phyloP scores from a whole-genome alignment of 2,329 filamentous ascomycete genomes.

The Colletotrichum filicis region DNA sequence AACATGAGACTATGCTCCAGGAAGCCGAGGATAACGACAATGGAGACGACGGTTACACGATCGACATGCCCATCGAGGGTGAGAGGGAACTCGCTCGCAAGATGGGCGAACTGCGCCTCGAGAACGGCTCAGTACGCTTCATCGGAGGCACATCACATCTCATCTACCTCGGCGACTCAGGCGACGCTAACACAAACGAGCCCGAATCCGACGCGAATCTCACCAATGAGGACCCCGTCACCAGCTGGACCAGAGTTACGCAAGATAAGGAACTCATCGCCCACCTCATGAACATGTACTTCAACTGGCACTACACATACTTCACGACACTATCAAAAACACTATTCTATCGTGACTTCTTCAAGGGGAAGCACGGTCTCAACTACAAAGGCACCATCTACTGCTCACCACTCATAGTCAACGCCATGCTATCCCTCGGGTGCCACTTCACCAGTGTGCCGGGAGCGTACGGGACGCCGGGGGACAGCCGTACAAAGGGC shows the following conservation, averaged over 20 bases:
- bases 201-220: constrained; percentile 57
- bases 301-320: constrained; percentile 97
- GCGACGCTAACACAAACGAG: constrained; percentile 50
- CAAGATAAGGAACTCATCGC: constrained; percentile 81
- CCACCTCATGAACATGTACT: constrained; percentile 97
- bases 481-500: constrained; percentile 86
- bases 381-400: constrained; percentile 71
- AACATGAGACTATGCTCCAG: constrained; percentile 49
- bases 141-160: constrained; percentile 95
- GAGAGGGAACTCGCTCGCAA: constrained; percentile 90
- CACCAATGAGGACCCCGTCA: constrained; percentile 74
- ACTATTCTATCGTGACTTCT: constrained; percentile 88
- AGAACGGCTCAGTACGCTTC: constrained; percentile 88
- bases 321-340: constrained; percentile 91
- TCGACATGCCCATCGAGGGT: constrained; percentile 57
- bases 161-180: constrained; percentile 76
- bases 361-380: constrained; percentile 71
- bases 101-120: constrained; percentile 90
- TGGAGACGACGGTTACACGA: constrained; percentile 51
- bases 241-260: constrained; percentile 90
- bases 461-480: constrained; percentile 76
- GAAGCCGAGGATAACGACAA: constrained; percentile 53
- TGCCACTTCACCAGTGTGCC: constrained; percentile 89
- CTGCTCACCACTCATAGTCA: constrained; percentile 90
- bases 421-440: constrained; percentile 91